phyloP scores from a whole-genome alignment of 2,329 filamentous ascomycete genomes.

The Talaromyces marneffei region DNA sequence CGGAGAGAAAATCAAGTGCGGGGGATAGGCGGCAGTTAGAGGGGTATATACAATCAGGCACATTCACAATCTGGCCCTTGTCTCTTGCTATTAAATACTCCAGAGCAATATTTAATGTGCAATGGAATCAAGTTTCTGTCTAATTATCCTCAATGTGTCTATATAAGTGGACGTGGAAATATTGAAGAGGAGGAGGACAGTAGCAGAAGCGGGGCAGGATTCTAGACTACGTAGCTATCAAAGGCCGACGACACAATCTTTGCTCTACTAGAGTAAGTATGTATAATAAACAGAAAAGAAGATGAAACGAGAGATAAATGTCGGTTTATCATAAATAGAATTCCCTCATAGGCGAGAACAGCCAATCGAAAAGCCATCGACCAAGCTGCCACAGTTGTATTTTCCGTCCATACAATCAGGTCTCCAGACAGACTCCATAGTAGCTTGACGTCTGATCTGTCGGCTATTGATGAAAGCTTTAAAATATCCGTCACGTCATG shows the following conservation, averaged over 20 bases:
- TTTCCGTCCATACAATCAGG: constrained; percentile 13
- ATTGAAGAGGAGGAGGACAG: neutral
- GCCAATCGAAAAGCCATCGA: neutral
- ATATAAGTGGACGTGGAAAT: neutral
- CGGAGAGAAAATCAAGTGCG: neutral
- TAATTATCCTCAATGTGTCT: neutral
- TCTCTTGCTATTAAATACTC: neutral
- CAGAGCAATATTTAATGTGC: neutral
- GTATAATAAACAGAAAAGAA: neutral
- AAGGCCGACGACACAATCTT: neutral
- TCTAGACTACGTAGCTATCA: neutral
- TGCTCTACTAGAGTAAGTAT: too few species aligned
- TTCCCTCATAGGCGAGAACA: neutral
- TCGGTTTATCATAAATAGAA: neutral
- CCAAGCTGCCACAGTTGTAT: neutral
- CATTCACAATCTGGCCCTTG: neutral
- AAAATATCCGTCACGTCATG: neutral
- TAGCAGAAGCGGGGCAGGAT: neutral
- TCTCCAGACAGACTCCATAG: too few species aligned
- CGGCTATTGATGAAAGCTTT: constrained; percentile 28
- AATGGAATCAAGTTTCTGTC: neutral
- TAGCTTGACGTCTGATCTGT: constrained; percentile 5
- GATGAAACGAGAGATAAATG: neutral
- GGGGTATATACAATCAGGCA: neutral
- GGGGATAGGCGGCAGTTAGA: neutral